phyloP scores from a whole-genome alignment of 2,329 filamentous ascomycete species.

The Xylaria sp. region DNA sequence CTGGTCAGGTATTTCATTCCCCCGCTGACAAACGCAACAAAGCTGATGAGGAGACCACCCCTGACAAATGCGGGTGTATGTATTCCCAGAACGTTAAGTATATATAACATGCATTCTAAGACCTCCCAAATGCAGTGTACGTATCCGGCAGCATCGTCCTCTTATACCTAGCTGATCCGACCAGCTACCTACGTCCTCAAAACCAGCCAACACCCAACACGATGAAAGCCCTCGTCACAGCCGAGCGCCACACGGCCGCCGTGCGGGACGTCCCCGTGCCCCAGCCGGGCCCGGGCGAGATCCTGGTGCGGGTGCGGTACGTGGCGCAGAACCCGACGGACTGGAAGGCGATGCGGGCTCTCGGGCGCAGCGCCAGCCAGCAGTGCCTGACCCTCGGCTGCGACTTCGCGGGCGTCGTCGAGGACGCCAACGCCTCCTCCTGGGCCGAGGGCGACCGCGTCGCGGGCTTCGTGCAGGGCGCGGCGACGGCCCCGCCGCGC shows the following conservation, averaged over 20 bases:
- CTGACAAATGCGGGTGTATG: too few species aligned
- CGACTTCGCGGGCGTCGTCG: slow-evolving; percentile 40
- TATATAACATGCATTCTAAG: too few species aligned
- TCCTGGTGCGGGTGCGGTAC: slow-evolving; percentile 38
- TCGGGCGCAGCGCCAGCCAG: too few species aligned
- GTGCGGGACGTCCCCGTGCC: slow-evolving; percentile 37
- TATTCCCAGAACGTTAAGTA: too few species aligned
- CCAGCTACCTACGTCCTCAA: too few species aligned
- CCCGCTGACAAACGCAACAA: too few species aligned
- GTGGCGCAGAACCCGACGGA: slow-evolving; percentile 42
- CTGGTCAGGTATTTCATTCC: too few species aligned
- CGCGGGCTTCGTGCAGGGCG: slow-evolving; percentile 39
- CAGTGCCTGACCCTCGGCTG: slow-evolving; percentile 39
- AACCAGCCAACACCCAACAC: too few species aligned
- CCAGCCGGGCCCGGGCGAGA: slow-evolving; percentile 35
- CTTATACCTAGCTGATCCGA: too few species aligned
- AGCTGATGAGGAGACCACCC: too few species aligned
- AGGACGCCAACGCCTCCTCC: slow-evolving; percentile 34
- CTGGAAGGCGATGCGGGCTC: slow-evolving; percentile 33
- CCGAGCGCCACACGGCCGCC: slow-evolving; percentile 33
- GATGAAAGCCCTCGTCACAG: slow-evolving; percentile 45
- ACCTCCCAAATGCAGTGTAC: too few species aligned
- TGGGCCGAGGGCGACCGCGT: slow-evolving; percentile 39
- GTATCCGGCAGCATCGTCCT: too few species aligned
- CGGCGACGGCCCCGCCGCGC: slow-evolving; percentile 26